Base-by-base conservation (phyloP, 331 rosid genomes). In the Saraca asoca region DNA sequence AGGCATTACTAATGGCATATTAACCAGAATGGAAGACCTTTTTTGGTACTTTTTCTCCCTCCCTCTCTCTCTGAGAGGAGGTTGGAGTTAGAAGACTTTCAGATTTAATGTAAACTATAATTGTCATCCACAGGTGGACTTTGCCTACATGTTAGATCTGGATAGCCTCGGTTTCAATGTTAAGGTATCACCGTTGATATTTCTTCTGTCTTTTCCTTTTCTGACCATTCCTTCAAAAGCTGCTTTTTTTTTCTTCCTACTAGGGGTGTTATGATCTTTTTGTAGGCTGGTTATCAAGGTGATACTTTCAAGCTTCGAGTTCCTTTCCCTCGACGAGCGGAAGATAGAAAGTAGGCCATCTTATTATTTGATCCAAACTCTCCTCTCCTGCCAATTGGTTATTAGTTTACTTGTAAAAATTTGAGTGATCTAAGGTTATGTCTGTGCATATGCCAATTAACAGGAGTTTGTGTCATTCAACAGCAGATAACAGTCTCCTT, bases 111-210 rank as follows among this genome's bases (percentile, higher is more conserved):
- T 57, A 66, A 59, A 68, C 62, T 77, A 57, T 51, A 18, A 67
- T 74, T 75, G 19, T 70, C 48, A 66, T 80, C 68, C 75, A 63
- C 90, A 94, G 98, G 95, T 94, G 74, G 98, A 94, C 73, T 84
- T 46, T 78, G 96, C 97, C 46, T 39, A 81, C 83, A 90, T 94
- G 41, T 82, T 85, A 80, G 98, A 94, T 79, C 75, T 90, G 86
- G 98, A 94, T 76, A 81, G 88, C 76, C 89, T 94, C 72, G 98
- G 98, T 76, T 85, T 94, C 85, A 79, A 84, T 76, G 91, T 90
- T 51, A 83, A 94, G 97, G 98, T 94, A 85, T 15, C 52, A 29
- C 37, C 33, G 12, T 34, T 51, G 4, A 56, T 68, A 9, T 39
- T 18, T 48, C 7, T 16, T 70, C 41, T 14, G n/a, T 51, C 45